Base-by-base conservation (phyloP, 176 grass and related monocot species). In the Tillandsia leiboldiana region DNA sequence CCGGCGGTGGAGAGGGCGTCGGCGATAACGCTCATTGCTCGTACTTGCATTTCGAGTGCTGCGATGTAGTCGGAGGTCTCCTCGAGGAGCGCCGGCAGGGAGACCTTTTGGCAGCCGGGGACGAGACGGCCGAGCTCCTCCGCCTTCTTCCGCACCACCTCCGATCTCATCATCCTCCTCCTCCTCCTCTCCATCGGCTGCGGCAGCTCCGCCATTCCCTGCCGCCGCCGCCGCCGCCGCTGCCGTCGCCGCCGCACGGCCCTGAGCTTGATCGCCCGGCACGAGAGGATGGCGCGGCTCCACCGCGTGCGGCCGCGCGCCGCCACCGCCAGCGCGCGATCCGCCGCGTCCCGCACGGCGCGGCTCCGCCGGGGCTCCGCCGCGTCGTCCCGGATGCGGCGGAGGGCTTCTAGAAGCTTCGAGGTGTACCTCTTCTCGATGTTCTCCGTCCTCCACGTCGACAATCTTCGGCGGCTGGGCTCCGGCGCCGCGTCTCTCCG, bases 41-140 rank as follows among this genome's bases (percentile, higher is more conserved):
- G 90, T 10, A 99, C 84, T 74, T 99, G 94, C 94, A 99, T 93
- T 84, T 99, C 82, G 2, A 99, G 87, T 22, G 94, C 94, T 22
- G 67, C 64, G 58, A 90, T 90, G 87, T 99, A 99, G 76, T 99
- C 94, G 8, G 82, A 82, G 15, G 80, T 80, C 84, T 99, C 89
- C 52, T 72, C 78, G 9, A 93, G 77, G 10, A 99, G 84, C 28
- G 73, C 74, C 56, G 84, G 79, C 22, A 99, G 80, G 18, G 94
- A 63, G 51, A 93, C 75, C 63, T 80, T 99, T 50, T 83, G 84
- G 87, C 94, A 85, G 28, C 94, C 94, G 8, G 89, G 94, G 24
- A 99, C 89, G 2, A 99, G 78, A 33, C 79, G 84, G 48, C 84
- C 87, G 48, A 97, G 87, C 12, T 92, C 84, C 71, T 68, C 82